A percentile compares a stretch with the other conserved stretches of the same genome.
These are phyloP conservation scores for Elsinoe necatrix DNA, from an alignment of 2,329 filamentous ascomycete species.

Conservation along the genomic window DNA sequence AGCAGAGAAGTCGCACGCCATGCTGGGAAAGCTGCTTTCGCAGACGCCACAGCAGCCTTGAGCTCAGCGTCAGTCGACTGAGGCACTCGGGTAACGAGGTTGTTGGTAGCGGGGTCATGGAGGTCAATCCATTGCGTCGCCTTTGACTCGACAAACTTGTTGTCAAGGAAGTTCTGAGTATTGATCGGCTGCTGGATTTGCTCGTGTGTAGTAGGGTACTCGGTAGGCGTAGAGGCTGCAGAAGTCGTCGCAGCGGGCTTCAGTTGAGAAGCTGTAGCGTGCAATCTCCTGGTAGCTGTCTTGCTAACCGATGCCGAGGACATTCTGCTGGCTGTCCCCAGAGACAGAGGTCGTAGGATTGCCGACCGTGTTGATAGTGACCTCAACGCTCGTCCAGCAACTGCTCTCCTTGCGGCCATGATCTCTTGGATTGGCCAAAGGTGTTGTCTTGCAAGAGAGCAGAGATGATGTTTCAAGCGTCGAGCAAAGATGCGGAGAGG, in stretches of 20 bases:
- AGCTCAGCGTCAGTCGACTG: constrained; percentile 71
- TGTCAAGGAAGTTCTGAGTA: constrained; percentile 76
- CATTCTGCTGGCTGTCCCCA: constrained; percentile 31
- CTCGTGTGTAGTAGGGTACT: constrained; percentile 64
- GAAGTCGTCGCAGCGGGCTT: constrained; percentile 42
- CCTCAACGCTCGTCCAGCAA: constrained; percentile 35
- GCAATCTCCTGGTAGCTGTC: constrained; percentile 40
- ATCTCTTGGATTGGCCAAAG: constrained; percentile 7
- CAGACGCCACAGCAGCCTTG: constrained; percentile 61
- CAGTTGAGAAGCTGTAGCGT: constrained; percentile 48
- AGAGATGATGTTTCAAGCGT: constrained; percentile 8
- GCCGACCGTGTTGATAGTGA: constrained; percentile 33
- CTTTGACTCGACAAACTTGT: constrained; percentile 52
- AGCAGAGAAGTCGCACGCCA: constrained; percentile 65
- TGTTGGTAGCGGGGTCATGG: constrained; percentile 72
- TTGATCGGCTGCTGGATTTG: constrained; percentile 58
- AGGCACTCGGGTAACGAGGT: constrained; percentile 69
- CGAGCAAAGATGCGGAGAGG: constrained; percentile 10
- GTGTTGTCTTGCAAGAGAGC: not conserved
- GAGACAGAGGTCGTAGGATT: constrained; percentile 28
- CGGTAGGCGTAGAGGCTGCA: constrained; percentile 41
- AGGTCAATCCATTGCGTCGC: constrained; percentile 66
- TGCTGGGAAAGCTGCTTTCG: constrained; percentile 60
- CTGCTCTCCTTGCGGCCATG: constrained; percentile 40
- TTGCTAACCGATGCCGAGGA: constrained; percentile 31